Percentiles rank a stretch among this genome's conserved stretches.
These are phyloP conservation scores for Wickerhamia fluorescens DNA, from an alignment of 805 yeast genomes.

Conservation along the genomic window DNA sequence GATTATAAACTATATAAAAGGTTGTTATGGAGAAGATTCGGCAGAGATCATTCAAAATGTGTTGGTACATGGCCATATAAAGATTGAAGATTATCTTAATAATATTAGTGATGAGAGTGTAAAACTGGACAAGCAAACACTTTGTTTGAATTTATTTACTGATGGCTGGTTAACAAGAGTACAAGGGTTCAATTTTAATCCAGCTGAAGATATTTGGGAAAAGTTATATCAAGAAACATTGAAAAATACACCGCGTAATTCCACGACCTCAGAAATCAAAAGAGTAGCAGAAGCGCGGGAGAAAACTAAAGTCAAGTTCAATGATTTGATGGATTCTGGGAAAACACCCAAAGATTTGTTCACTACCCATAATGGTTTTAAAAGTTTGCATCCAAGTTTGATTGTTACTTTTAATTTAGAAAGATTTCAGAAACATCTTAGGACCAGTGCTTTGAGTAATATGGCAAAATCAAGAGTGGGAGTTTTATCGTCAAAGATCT, in stretches of 20 bases:
- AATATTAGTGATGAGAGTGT: slow-evolving; percentile 15
- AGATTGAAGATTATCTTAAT: slow-evolving; percentile 40
- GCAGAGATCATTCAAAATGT: slow-evolving; percentile 65
- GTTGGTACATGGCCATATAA: slow-evolving; percentile 61
- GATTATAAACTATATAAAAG: slow-evolving; percentile 48
- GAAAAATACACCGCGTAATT: slow-evolving; percentile 27
- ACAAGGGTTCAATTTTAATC: slow-evolving; percentile 24
- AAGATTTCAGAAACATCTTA: slow-evolving; percentile 58
- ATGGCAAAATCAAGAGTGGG: slow-evolving; percentile 69
- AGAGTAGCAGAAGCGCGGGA: slow-evolving; percentile 55
- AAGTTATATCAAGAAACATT: slow-evolving; percentile 28
- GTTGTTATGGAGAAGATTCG: slow-evolving; percentile 34
- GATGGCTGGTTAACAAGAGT: slow-evolving; percentile 33
- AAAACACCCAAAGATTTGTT: slow-evolving; percentile 18
- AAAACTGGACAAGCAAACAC: slow-evolving; percentile 15
- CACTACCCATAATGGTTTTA: slow-evolving; percentile 24
- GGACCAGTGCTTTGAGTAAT: slow-evolving; percentile 57
- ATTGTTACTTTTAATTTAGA: slow-evolving; percentile 57
- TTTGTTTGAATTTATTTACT: slow-evolving; percentile 20
- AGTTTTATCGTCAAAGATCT: slow-evolving; percentile 55
- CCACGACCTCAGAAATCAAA: slow-evolving; percentile 34
- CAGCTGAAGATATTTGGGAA: slow-evolving; percentile 34
- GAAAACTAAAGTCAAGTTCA: slow-evolving; percentile 34
- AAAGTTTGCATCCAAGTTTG: slow-evolving; percentile 41
- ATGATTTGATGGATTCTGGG: slow-evolving; percentile 27